These are phyloP conservation scores for Arthroderma uncinatum DNA, from an alignment of 2,329 filamentous ascomycete species.

Conservation along the genomic window DNA sequence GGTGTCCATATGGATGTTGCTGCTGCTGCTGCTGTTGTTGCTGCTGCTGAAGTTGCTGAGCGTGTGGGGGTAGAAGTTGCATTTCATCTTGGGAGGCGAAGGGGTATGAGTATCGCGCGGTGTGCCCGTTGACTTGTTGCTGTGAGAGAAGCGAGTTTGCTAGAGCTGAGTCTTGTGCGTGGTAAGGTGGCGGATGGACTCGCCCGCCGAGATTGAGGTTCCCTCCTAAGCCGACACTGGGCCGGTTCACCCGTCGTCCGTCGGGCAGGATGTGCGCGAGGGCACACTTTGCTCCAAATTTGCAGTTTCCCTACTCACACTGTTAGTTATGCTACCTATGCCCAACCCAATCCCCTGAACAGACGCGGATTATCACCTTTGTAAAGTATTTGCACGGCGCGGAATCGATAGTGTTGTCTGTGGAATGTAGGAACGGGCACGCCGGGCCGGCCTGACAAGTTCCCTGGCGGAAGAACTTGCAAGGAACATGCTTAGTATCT, in stretches of 20 bases:
- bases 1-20: neutral
- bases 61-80: conserved; percentile 26
- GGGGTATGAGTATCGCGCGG: conserved; percentile 34
- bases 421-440: conserved; percentile 92
- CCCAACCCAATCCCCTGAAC: neutral
- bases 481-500: conserved; percentile 96
- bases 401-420: conserved; percentile 71
- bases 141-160: conserved; percentile 57
- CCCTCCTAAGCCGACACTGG: conserved; percentile 39
- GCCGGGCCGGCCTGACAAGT: conserved; percentile 91
- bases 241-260: conserved; percentile 77
- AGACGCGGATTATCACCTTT: conserved; percentile 51
- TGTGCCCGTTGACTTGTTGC: conserved; percentile 45
- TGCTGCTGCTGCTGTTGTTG: conserved; percentile 9
- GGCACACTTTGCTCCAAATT: conserved; percentile 95
- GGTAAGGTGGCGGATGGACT: conserved; percentile 53
- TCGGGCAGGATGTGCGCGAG: conserved; percentile 92
- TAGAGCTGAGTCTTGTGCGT: conserved; percentile 57
- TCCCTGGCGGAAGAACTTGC: conserved; percentile 98
- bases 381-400: conserved; percentile 96
- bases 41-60: conserved; percentile 12
- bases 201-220: conserved; percentile 55
- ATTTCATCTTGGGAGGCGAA: conserved; percentile 36
- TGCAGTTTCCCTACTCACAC: conserved; percentile 74
- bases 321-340: neutral